Percentiles rank a stretch among this genome's conserved stretches.
phyloP scores from a whole-genome alignment of 148 eudicot species.

The Salicornia ramosissima region DNA sequence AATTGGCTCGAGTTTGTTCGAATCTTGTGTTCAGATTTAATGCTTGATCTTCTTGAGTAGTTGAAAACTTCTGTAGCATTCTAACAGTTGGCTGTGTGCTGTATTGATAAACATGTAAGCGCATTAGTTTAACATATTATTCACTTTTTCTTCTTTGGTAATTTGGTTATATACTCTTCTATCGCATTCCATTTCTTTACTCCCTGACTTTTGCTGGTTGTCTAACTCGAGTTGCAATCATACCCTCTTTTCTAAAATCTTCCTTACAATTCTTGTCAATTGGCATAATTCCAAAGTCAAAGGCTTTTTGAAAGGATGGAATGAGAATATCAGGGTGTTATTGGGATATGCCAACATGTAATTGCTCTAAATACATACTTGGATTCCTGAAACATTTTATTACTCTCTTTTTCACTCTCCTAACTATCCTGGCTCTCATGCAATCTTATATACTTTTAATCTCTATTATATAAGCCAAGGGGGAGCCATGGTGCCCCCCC shows the following conservation, averaged over 20 bases:
- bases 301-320: no score
- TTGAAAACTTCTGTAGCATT: no score
- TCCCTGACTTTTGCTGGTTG: neutral
- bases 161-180: neutral
- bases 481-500: no score
- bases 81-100: no score
- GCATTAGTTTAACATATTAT: neutral
- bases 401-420: neutral
- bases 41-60: no score
- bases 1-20: neutral
- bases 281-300: neutral
- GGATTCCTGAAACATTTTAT: neutral
- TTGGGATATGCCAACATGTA: neutral
- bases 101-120: neutral
- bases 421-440: neutral
- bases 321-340: no score
- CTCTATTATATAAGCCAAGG: no score
- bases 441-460: no score
- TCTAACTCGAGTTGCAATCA: neutral
- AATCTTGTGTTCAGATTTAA: no score
- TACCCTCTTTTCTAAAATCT: neutral
- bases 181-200: neutral
- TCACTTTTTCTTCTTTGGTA: neutral
- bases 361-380: neutral
- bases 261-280: neutral